Conservation (phyloP, 306 rosid genomes). For the Prunus persica region DNA sequence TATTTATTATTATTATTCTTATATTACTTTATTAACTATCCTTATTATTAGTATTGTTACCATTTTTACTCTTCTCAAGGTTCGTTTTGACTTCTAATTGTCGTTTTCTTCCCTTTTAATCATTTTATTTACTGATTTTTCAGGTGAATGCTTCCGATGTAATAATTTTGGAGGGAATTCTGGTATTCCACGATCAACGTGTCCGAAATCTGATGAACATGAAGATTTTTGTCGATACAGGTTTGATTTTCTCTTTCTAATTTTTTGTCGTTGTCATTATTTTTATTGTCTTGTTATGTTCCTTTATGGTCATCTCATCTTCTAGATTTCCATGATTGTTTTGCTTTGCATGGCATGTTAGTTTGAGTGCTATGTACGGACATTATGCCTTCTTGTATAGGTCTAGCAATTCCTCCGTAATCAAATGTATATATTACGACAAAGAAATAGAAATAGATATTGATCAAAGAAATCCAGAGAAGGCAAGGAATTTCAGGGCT, state of each 20-base stretch:
- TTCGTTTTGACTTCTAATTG: background rate
- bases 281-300: background rate
- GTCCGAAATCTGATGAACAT: constrained; percentile 93
- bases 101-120: background rate
- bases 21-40: background rate
- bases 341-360: background rate
- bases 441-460: background rate
- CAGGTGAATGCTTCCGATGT: constrained; percentile 98
- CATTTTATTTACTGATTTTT: constrained; percentile 3
- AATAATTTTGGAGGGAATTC: constrained; percentile 94
- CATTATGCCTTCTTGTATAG: background rate
- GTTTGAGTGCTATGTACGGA: background rate
- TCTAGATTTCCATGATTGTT: background rate
- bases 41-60: background rate
- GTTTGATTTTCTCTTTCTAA: constrained; percentile 34
- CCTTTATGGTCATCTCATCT: background rate
- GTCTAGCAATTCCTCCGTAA: background rate
- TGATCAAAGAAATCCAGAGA: background rate
- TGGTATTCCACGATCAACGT: constrained; percentile 90
- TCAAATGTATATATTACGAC: background rate
- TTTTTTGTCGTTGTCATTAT: background rate
- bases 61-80: background rate
- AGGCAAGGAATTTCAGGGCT: no score
- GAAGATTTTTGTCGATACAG: constrained; percentile 98
- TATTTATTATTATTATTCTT: background rate